Evolutionary conservation across 2,329 filamentous ascomycete genomes (phyloP).

Genomic region (Pseudogymnoascus pannorum): DNA sequence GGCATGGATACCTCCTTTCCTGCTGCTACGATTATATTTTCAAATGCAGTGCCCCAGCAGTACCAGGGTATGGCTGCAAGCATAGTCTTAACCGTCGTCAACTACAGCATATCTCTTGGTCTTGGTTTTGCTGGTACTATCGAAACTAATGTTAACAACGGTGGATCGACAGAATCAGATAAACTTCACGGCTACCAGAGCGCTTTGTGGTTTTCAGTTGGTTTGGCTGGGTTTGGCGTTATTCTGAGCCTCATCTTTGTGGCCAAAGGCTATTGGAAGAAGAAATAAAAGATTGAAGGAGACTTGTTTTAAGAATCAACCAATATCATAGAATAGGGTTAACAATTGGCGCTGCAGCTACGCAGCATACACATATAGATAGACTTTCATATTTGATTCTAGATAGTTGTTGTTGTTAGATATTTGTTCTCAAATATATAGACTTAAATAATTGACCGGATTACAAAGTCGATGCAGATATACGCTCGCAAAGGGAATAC

Average conservation of each 20-base stretch:
- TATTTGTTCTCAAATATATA: too few species aligned
- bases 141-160: slow-evolving; percentile 35
- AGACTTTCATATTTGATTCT: too few species aligned
- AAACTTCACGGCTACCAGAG: slow-evolving; percentile 9
- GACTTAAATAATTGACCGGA: too few species aligned
- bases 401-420: too few species aligned
- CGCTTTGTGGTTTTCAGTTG: slow-evolving; percentile 12
- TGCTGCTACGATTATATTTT: slow-evolving; percentile 52
- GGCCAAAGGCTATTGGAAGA: slow-evolving; percentile 13
- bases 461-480: too few species aligned
- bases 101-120: slow-evolving; percentile 59
- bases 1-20: slow-evolving; percentile 62
- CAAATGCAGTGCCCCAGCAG: slow-evolving; percentile 39
- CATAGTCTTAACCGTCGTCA: slow-evolving; percentile 56
- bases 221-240: slow-evolving; percentile 16
- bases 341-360: too few species aligned
- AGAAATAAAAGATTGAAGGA: not conserved
- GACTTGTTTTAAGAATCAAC: too few species aligned
- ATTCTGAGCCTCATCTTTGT: slow-evolving; percentile 14
- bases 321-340: too few species aligned
- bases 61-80: slow-evolving; percentile 46
- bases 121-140: slow-evolving; percentile 60
- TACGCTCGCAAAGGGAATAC: too few species aligned
- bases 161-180: slow-evolving; percentile 2
- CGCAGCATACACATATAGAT: too few species aligned